These are phyloP conservation scores for Volvox carteri DNA, from an alignment of 163 green algal species.

Conservation along the genomic window DNA sequence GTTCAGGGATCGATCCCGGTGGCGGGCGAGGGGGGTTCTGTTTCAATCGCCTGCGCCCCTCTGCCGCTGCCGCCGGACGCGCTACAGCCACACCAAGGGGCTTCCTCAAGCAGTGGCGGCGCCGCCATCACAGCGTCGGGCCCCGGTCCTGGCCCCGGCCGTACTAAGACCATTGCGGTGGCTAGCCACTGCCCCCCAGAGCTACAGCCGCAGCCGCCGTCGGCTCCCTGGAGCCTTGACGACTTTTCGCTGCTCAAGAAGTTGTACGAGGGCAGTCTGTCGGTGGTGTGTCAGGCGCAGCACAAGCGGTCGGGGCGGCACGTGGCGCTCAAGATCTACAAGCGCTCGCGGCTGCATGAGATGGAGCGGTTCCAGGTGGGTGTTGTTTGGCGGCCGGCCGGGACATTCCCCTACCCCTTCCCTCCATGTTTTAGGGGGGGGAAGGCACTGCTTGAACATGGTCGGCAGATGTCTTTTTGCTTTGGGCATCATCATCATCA, in stretches of 20 bases:
- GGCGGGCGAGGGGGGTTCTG: no score
- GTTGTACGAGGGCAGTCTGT: conserved; percentile 69
- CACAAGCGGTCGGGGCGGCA: conserved; percentile 56
- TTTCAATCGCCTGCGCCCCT: no score
- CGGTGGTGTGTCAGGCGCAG: conserved; percentile 62
- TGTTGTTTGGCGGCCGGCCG: neutral
- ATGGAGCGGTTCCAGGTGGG: conserved; percentile 72
- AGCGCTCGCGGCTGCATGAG: conserved; percentile 58
- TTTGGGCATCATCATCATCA: no score
- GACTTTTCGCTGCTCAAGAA: conserved; percentile 63
- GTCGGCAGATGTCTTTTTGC: no score
- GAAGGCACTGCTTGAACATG: no score
- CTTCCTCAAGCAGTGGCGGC: neutral
- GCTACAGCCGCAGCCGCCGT: conserved; percentile 41
- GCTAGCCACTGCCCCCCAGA: conserved; percentile 63
- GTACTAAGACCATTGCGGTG: conserved; percentile 64
- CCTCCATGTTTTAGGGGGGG: no score
- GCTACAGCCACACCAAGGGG: neutral
- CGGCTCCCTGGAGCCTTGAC: conserved; percentile 50
- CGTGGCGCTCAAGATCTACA: conserved; percentile 72
- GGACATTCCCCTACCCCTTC: no score
- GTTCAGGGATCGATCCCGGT: no score
- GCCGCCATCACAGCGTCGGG: neutral
- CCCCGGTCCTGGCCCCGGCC: conserved; percentile 6
- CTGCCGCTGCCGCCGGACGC: no score